A percentile compares a stretch with the other conserved stretches of the same genome.
Conservation (phyloP, 1,139 yeast species). For the Candida frijolesensis region DNA sequence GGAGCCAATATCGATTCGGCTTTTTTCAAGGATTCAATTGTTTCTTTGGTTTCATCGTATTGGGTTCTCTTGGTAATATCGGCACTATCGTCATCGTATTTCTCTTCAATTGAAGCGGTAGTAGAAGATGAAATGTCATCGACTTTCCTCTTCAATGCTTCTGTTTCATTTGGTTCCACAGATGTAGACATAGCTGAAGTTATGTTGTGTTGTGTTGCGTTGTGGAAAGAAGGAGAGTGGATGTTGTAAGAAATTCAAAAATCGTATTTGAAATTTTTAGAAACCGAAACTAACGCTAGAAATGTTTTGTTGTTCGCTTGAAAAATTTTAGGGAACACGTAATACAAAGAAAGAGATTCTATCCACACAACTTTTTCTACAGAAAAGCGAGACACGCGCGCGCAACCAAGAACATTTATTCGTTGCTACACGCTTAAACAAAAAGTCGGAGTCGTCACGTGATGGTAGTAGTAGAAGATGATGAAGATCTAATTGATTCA, state of each 20-base stretch:
- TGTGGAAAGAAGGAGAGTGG: not conserved
- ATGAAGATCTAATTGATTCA: constrained; percentile 10
- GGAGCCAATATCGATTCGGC: constrained; percentile 47
- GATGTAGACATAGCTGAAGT: constrained; percentile 27
- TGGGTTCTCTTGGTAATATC: constrained; percentile 29
- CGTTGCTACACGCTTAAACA: no score
- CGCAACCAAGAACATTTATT: not conserved
- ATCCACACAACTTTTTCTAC: not conserved
- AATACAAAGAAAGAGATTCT: not conserved
- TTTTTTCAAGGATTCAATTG: constrained; percentile 30
- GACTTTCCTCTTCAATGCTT: constrained; percentile 18
- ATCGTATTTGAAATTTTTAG: not conserved
- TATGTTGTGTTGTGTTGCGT: not conserved
- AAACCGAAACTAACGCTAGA: not conserved
- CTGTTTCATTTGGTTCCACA: constrained; percentile 25
- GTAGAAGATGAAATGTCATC: constrained; percentile 2
- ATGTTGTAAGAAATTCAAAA: not conserved
- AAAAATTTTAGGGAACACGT: constrained; percentile 11
- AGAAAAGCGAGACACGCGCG: constrained; percentile 1
- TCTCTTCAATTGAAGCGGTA: constrained; percentile 11
- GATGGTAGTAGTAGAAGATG: not conserved
- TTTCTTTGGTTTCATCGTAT: constrained; percentile 34
- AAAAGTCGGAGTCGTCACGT: not conserved
- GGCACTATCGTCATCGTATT: constrained; percentile 16
- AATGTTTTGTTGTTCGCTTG: constrained; percentile 4